These are phyloP conservation scores for Ustilago sp. DNA, from an alignment of 1,284 basidiomycete genomes.

Conservation along the genomic window DNA sequence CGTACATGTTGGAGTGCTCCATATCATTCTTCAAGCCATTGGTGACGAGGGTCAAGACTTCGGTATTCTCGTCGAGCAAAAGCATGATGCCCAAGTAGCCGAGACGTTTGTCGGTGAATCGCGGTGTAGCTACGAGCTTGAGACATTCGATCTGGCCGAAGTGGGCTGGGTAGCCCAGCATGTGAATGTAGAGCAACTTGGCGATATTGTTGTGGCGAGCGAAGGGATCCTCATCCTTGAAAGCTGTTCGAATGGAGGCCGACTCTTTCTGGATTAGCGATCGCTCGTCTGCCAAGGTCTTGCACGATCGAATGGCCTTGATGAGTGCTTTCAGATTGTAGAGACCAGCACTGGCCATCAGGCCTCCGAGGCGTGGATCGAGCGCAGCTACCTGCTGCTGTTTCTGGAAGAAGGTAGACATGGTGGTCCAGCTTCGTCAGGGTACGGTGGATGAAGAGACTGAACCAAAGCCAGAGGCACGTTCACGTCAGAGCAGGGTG, in stretches of 20 bases:
- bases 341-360: conserved; percentile 67
- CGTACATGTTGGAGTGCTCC: conserved; percentile 99
- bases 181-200: conserved; percentile 98
- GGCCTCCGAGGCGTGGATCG: conserved; percentile 67
- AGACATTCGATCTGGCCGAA: conserved; percentile 99
- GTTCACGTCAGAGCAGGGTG: background rate
- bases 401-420: conserved; percentile 69
- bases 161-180: conserved; percentile 98
- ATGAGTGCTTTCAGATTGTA: conserved; percentile 71
- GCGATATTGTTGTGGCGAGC: conserved; percentile 96
- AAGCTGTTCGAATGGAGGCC: conserved; percentile 95
- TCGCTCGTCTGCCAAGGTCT: conserved; percentile 99
- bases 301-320: conserved; percentile 71
- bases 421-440: conserved; percentile 22
- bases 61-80: conserved; percentile 95
- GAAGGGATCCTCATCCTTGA: conserved; percentile 86
- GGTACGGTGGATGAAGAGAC: background rate
- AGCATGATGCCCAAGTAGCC: conserved; percentile 99
- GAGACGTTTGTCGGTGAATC: conserved; percentile 95
- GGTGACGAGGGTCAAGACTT: conserved; percentile 96
- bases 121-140: conserved; percentile 96
- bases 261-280: conserved; percentile 98
- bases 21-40: conserved; percentile 99
- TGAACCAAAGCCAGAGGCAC: background rate
- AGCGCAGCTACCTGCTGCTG: conserved; percentile 70